Evolutionary conservation across 176 grass and related monocot species (phyloP).

Genomic region (Poa annua): DNA sequence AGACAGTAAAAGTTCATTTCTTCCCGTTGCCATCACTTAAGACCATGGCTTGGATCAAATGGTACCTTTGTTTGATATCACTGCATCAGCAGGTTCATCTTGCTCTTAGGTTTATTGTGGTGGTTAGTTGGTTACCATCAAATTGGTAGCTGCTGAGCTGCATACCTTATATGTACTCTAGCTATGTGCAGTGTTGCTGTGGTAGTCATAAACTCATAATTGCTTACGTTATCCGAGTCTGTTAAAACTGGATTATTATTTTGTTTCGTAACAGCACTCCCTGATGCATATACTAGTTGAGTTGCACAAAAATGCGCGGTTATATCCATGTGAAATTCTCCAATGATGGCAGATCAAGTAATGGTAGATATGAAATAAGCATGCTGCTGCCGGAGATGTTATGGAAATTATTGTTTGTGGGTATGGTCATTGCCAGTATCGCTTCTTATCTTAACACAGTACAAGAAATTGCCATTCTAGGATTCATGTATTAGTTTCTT

Average conservation of each 20-base stretch:
- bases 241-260: background rate
- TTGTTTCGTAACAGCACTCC: background rate
- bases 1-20: background rate
- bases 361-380: slow-evolving; percentile 29
- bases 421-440: background rate
- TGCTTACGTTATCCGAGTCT: slow-evolving; percentile 21
- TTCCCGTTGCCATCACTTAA: slow-evolving; percentile 4
- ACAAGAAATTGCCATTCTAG: background rate
- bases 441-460: slow-evolving; percentile 9
- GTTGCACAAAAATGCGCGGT: background rate
- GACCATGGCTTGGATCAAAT: background rate
- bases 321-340: slow-evolving; percentile 8
- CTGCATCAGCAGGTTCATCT: background rate
- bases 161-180: slow-evolving; percentile 27
- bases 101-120: background rate
- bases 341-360: background rate
- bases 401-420: background rate
- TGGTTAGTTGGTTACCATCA: slow-evolving; percentile 31
- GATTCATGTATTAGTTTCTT: background rate
- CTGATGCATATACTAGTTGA: slow-evolving; percentile 28
- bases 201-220: background rate
- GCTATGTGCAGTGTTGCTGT: slow-evolving; percentile 14
- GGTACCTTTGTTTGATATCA: slow-evolving; percentile 18
- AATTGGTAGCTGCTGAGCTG: slow-evolving; percentile 9
- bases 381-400: background rate